Evolutionary conservation across 1,284 basidiomycete genomes (phyloP).

Genomic region (Rhodotorula sp.): DNA sequence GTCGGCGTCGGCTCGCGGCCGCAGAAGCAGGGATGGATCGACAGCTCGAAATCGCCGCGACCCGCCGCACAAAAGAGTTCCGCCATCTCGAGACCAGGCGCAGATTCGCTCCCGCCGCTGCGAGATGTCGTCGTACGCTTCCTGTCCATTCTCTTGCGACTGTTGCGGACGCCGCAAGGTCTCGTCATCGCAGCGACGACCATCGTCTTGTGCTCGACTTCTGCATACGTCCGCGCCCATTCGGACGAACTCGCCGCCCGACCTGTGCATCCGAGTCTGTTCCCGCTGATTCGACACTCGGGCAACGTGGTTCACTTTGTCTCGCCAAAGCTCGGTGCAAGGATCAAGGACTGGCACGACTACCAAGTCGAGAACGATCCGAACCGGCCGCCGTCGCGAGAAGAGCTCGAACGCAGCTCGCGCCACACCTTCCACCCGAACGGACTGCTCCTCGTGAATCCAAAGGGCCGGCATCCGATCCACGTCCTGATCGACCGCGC

Average conservation of each 20-base stretch:
- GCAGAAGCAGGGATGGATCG: background rate
- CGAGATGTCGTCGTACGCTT: constrained; percentile 8
- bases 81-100: background rate
- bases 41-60: background rate
- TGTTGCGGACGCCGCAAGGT: constrained; percentile 15
- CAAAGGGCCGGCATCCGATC: constrained; percentile 44
- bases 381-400: constrained; percentile 32
- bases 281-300: constrained; percentile 36
- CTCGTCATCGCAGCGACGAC: constrained; percentile 7
- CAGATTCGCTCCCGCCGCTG: background rate
- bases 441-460: constrained; percentile 40
- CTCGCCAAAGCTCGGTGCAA: constrained; percentile 30
- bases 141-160: constrained; percentile 11
- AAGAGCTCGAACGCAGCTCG: constrained; percentile 28
- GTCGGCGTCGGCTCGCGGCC: background rate
- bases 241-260: constrained; percentile 21
- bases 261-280: constrained; percentile 30
- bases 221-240: constrained; percentile 14
- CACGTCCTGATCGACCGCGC: constrained; percentile 71
- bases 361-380: constrained; percentile 29
- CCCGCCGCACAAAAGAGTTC: background rate
- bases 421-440: constrained; percentile 40
- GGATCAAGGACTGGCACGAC: constrained; percentile 39
- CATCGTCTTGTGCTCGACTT: constrained; percentile 16
- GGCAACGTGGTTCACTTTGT: constrained; percentile 32